Evolutionary conservation across 768 basidiomycete genomes (phyloP), one percentile per base, ranked within the genome.

Genomic region (Tylopilus sp.): DNA sequence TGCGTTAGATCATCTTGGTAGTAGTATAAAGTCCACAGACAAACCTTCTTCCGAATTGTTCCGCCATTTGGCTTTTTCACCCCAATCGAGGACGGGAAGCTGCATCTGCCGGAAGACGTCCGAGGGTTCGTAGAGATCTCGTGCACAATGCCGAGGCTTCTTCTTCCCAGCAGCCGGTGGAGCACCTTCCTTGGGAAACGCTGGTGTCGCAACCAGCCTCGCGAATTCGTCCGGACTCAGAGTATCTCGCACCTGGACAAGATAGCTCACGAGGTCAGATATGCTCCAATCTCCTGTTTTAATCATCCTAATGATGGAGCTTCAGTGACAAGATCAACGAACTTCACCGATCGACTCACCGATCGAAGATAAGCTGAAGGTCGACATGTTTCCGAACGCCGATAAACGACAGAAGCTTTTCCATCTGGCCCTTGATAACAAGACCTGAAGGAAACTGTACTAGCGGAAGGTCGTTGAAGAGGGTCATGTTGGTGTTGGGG

Each of bases 391-490:
- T 48, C 21, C 34, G 46, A 19, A 37, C 46, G 6, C 34, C 46
- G 16, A 48, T 28, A 34, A 24, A 36, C 72, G 81, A 74, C 7
- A 93, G 70, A 3, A 92, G 67, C 57, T 81, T 86, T 64, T 95
- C 92, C 58, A 92, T 65, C 6, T 75, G 69, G 1, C 85, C 86
- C 65, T 89, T 92, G 58, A 94, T 74, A 0, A 66, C 48, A 2
- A 72, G 61, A 3, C 81, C 83, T 6, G 86, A 89, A 1, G 90
- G 80, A 41, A 97, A 72, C 2, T 74, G 78, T 7, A 94, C 84
- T 38, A 92, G 80, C 1, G 95, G 85, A 25, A 96, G 76, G 66
- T 98, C 95, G n/a, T 82, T 79, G 66, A 99, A 98, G 16, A 67
- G 31, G 2, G 58, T 81, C 17, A 25, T 75, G 60, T 89, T 82